Percentiles rank a stretch among this genome's conserved stretches.
Conservation (phyloP, 1,284 basidiomycete species). For the Polyporus tsugae region DNA sequence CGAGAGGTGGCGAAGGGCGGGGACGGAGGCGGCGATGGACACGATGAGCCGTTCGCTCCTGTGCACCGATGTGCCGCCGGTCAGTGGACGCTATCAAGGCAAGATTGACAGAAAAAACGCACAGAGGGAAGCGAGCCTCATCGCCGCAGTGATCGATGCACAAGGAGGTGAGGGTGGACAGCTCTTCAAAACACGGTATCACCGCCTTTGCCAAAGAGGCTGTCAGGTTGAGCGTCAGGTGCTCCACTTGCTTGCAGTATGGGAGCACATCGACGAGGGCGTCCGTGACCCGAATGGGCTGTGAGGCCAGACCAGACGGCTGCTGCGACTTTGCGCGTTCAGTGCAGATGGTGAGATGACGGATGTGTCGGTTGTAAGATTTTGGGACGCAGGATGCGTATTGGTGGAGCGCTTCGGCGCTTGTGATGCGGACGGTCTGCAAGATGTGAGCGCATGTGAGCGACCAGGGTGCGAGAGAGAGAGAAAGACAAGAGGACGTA, state of each 20-base stretch:
- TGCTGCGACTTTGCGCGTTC: slow-evolving; percentile 36
- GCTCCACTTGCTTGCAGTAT: slow-evolving; percentile 55
- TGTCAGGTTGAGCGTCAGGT: slow-evolving; percentile 60
- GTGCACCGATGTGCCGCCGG: slow-evolving; percentile 20
- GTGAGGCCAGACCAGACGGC: slow-evolving; percentile 20
- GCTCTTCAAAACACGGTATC: slow-evolving; percentile 60
- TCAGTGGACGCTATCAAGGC: slow-evolving; percentile 32
- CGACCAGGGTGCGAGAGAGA: slow-evolving; percentile 6
- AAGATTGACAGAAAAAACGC: slow-evolving; percentile 42
- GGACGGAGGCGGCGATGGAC: slow-evolving; percentile 69
- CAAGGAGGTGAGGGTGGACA: slow-evolving; percentile 56
- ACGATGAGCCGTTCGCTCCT: slow-evolving; percentile 79
- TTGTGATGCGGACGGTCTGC: slow-evolving; percentile 55
- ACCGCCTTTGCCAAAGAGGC: slow-evolving; percentile 59
- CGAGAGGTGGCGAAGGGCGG: slow-evolving; percentile 61
- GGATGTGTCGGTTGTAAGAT: slow-evolving; percentile 60
- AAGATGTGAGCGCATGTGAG: slow-evolving; percentile 9
- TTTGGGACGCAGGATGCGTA: slow-evolving; percentile 67
- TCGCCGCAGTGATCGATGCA: slow-evolving; percentile 62
- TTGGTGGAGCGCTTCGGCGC: slow-evolving; percentile 51
- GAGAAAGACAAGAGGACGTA: slow-evolving; percentile 40
- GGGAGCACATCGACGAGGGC: slow-evolving; percentile 58
- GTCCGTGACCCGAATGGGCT: slow-evolving; percentile 46
- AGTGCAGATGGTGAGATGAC: slow-evolving; percentile 62
- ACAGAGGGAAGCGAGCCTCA: slow-evolving; percentile 66